Evolutionary conservation across 2,329 filamentous ascomycete species (phyloP), one percentile per base, ranked within the genome.

Genomic region (Neofusicoccum umdonicola): DNA sequence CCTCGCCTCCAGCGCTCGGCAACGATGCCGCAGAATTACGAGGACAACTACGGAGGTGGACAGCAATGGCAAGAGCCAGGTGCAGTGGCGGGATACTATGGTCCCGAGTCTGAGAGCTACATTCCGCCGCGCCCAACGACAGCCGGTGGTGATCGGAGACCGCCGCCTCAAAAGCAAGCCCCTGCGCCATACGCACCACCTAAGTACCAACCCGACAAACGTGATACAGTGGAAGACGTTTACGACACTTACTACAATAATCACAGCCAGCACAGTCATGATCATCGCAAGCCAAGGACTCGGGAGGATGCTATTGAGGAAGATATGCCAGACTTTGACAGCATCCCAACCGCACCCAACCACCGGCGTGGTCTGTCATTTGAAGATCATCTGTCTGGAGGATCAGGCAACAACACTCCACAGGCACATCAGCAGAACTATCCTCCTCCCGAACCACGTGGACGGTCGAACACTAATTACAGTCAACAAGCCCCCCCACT

Each of bases 261-360:
- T 35, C 71, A 67, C 68, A 69, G 67, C 63, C 74, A 42, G 70
- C 48, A 47, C 27, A 12, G 41, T 13, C 50, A 57, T 7, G 34
- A 34, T 17, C 51, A 37, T 74, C 60, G 12, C 13, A 68, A 65
- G 41, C 63, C 62, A 11, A 69, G 64, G 8, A 70, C 72, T 31
- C 73, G 77, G 48, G 79, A 79, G 42, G 76, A 77, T 58, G 76
- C 78, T 56, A 77, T 80, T 58, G 83, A 86, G 56, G 80, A 81
- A 17, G 85, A 88, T 54, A 88, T 88, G 85, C 87, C 87, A 2
- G 84, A 89, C 68, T 88, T 88, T 68, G 85, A 87, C 70, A 83
- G 27, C 17, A n/a, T 51, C 11, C 57, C 64, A 13, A 31, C 34
- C 6, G 48, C 31, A n/a, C 64, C 41, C 66, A 68, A 5, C 68